Percentiles rank a stretch among this genome's conserved stretches.
Conservation (phyloP, 345 rosid genomes). For the Eucalyptus cladocalyx region DNA sequence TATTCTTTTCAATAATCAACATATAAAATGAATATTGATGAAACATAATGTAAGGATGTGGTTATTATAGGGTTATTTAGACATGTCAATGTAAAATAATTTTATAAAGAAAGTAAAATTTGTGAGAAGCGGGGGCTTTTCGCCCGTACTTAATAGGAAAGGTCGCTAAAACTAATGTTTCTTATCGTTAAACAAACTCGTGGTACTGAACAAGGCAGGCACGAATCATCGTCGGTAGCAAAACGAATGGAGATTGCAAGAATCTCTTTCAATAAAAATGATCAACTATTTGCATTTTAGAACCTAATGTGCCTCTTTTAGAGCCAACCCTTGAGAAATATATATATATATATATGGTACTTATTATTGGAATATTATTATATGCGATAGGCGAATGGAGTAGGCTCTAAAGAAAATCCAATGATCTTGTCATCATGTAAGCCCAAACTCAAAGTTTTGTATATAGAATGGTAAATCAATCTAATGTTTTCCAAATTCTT, state of each 20-base stretch:
- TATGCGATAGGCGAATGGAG: not conserved
- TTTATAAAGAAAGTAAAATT: not conserved
- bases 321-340: not conserved
- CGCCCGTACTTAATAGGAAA: not conserved
- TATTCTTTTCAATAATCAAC: not conserved
- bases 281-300: not conserved
- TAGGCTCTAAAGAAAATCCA: not conserved
- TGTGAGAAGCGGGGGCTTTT: not conserved
- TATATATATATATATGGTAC: not conserved
- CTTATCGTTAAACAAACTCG: not conserved
- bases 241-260: not conserved
- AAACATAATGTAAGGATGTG: rapidly evolving
- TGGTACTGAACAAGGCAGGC: not conserved
- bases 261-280: not conserved
- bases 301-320: not conserved
- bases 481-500: not conserved
- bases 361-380: not conserved
- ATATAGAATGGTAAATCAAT: not conserved
- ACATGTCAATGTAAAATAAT: not conserved
- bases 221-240: not conserved
- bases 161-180: not conserved
- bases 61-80: rapidly evolving
- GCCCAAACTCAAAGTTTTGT: not conserved
- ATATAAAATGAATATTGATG: not conserved
- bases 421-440: not conserved